Conservation (phyloP, 2,329 filamentous ascomycete genomes). For the Nigrograna mackinnonii region DNA sequence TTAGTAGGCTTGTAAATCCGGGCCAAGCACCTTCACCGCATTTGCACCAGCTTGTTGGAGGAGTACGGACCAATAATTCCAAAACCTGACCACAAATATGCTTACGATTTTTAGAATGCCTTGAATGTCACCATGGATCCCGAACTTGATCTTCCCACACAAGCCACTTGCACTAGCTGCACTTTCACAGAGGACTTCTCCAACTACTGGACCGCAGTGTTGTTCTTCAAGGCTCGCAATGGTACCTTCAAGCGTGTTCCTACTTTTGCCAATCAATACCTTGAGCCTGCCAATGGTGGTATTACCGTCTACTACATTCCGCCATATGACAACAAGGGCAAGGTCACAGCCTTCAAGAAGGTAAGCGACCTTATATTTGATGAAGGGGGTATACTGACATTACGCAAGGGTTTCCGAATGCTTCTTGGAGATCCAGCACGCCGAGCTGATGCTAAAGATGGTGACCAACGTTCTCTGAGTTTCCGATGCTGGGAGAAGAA, state of each 20-base stretch:
- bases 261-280: constrained; percentile 11
- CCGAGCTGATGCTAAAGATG: constrained; percentile 8
- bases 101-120: constrained; percentile 4
- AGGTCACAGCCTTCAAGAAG: constrained; percentile 14
- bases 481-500: constrained; percentile 17
- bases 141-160: constrained; percentile 5
- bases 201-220: constrained; percentile 12
- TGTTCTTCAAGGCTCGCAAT: constrained; percentile 13
- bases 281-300: constrained; percentile 13
- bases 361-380: no score
- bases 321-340: constrained; percentile 12
- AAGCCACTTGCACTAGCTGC: constrained; percentile 10
- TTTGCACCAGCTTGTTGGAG: constrained; percentile 12
- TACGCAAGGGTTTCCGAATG: constrained; percentile 18
- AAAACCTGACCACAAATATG: not conserved
- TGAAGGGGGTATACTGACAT: no score
- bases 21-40: constrained; percentile 9
- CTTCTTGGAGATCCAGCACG: constrained; percentile 10
- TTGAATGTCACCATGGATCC: constrained; percentile 11
- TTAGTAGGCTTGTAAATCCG: constrained; percentile 7
- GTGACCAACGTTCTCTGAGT: constrained; percentile 9
- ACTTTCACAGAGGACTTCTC: constrained; percentile 9
- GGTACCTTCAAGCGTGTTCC: constrained; percentile 12
- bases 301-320: constrained; percentile 18
- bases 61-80: not conserved